These are phyloP conservation scores for Cornus florida DNA, from an alignment of 148 eudicot species.

Conservation along the genomic window DNA sequence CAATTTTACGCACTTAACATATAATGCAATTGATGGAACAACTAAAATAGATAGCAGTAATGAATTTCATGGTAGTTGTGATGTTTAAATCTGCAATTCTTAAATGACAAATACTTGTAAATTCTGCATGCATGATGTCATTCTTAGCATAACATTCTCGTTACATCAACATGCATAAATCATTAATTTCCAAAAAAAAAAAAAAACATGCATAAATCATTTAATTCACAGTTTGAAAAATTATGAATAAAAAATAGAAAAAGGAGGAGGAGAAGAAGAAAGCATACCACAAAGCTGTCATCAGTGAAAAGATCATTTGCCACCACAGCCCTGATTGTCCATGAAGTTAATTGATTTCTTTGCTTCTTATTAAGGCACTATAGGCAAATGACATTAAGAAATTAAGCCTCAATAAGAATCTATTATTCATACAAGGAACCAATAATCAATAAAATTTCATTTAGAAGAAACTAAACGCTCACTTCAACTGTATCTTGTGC, in stretches of 20 bases:
- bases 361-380: conserved; percentile 74
- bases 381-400: conserved; percentile 19
- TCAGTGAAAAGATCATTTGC: conserved; percentile 93
- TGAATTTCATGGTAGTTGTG: too few relatives aligned
- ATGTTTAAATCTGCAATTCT: too few relatives aligned
- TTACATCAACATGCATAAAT: not conserved
- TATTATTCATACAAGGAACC: not conserved
- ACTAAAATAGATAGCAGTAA: too few relatives aligned
- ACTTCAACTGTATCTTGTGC: conserved; percentile 80
- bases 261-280: not conserved
- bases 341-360: conserved; percentile 55
- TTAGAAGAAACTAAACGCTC: conserved; percentile 19
- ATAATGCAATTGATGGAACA: too few relatives aligned
- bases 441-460: not conserved
- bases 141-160: not conserved
- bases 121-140: not conserved
- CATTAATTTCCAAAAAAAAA: too few relatives aligned
- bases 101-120: too few relatives aligned
- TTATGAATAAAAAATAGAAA: not conserved
- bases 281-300: conserved; percentile 95
- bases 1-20: too few relatives aligned
- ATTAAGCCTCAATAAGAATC: conserved; percentile 1
- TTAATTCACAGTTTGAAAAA: not conserved
- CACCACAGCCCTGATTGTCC: conserved; percentile 78
- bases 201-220: not conserved